A percentile compares a stretch with the other conserved stretches of the same genome.
These are phyloP conservation scores for Ramaria sp. DNA, from an alignment of 768 basidiomycete species.

Conservation along the genomic window DNA sequence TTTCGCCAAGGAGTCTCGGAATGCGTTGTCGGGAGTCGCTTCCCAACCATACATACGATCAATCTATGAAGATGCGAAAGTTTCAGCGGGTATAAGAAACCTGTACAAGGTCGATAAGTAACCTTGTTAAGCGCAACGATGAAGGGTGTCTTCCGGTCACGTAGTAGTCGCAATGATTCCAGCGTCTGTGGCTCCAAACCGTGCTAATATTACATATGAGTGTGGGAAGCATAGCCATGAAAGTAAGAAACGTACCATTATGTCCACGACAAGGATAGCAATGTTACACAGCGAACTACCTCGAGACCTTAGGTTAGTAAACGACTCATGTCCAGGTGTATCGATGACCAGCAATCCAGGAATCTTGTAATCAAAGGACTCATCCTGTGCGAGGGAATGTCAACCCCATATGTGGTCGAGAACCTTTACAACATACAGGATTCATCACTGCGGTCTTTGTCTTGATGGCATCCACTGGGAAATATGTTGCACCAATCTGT, in stretches of 20 bases:
- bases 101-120: not conserved
- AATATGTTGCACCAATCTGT: constrained; percentile 99
- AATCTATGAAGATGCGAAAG: constrained; percentile 42
- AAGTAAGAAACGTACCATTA: constrained; percentile 53
- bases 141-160: constrained; percentile 94
- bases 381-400: constrained; percentile 39
- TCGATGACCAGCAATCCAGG: constrained; percentile 95
- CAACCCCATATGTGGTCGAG: not conserved
- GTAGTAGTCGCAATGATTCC: constrained; percentile 85
- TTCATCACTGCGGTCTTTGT: constrained; percentile 92
- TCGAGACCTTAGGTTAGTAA: constrained; percentile 90
- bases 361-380: constrained; percentile 85
- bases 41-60: constrained; percentile 97
- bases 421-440: constrained; percentile 34
- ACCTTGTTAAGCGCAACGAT: constrained; percentile 98
- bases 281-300: constrained; percentile 98
- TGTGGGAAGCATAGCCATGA: not conserved
- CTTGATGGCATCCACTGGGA: constrained; percentile 91
- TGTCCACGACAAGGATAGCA: constrained; percentile 97
- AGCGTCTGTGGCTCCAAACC: constrained; percentile 97
- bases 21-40: constrained; percentile 82
- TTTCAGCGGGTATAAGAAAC: not conserved
- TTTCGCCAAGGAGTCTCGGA: constrained; percentile 80
- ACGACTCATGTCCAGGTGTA: constrained; percentile 98
- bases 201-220: constrained; percentile 43